These are phyloP conservation scores for Globisporangium cystogenes DNA, from an alignment of 352 stramenopile genomes.

Conservation along the genomic window DNA sequence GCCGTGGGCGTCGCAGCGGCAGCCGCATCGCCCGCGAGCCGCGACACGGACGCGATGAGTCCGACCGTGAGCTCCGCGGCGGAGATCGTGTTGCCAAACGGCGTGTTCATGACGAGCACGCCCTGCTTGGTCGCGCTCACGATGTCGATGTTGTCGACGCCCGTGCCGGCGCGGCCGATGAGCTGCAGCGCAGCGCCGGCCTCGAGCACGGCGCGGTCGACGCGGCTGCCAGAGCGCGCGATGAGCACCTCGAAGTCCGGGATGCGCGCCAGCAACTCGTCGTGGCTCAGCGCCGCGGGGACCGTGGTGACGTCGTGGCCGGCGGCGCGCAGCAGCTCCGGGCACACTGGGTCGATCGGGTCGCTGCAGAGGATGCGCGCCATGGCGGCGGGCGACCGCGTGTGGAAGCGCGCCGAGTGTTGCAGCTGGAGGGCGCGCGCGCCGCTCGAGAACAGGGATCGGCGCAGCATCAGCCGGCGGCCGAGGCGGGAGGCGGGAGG, in stretches of 20 bases:
- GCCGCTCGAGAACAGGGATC: slow-evolving; percentile 24
- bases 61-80: slow-evolving; percentile 94
- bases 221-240: slow-evolving; percentile 78
- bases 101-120: slow-evolving; percentile 96
- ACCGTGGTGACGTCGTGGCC: slow-evolving; percentile 81
- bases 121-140: slow-evolving; percentile 85
- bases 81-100: slow-evolving; percentile 93
- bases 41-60: slow-evolving; percentile 80
- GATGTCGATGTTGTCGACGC: slow-evolving; percentile 94
- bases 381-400: slow-evolving; percentile 44
- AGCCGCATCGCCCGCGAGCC: slow-evolving; percentile 11
- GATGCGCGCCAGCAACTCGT: slow-evolving; percentile 67
- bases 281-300: slow-evolving; percentile 32
- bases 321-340: slow-evolving; percentile 70
- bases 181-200: slow-evolving; percentile 60
- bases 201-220: slow-evolving; percentile 68
- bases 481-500: not conserved
- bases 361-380: slow-evolving; percentile 86
- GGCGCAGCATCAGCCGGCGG: slow-evolving; percentile 40
- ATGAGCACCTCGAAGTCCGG: slow-evolving; percentile 86
- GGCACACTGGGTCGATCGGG: slow-evolving; percentile 77
- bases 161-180: slow-evolving; percentile 87
- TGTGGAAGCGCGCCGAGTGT: slow-evolving; percentile 21
- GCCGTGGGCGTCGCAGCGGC: slow-evolving; percentile 3
- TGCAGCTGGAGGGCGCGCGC: slow-evolving; percentile 28